phyloP scores from a whole-genome alignment of 2,329 filamentous ascomycete species.

The Fusarium fracticaudum region DNA sequence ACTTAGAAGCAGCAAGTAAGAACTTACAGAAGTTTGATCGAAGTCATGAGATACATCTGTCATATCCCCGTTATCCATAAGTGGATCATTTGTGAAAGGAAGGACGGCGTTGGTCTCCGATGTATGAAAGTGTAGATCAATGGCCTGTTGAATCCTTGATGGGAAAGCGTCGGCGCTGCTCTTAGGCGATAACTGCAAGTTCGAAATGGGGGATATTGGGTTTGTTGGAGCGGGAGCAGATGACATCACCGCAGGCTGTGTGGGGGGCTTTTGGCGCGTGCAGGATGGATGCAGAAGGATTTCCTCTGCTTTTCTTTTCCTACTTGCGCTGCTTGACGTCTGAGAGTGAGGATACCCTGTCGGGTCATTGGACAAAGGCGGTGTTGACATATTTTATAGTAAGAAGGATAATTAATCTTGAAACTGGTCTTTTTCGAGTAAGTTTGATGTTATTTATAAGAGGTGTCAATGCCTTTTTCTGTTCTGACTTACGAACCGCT shows the following conservation, averaged over 20 bases:
- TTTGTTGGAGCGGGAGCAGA: background rate
- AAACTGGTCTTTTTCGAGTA: background rate
- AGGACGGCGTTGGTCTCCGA: background rate
- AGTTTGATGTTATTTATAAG: background rate
- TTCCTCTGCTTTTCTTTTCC: background rate
- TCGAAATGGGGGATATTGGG: background rate
- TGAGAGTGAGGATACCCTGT: background rate
- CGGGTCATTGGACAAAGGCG: background rate
- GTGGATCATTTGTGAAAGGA: background rate
- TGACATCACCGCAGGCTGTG: background rate
- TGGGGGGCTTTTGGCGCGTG: background rate
- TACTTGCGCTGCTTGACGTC: background rate
- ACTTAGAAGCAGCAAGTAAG: background rate
- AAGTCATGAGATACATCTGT: background rate
- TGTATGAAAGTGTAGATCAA: background rate
- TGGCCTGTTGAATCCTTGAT: background rate
- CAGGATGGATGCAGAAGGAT: accelerated
- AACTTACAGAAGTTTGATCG: background rate
- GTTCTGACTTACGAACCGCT: background rate
- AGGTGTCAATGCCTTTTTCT: background rate
- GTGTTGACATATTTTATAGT: background rate
- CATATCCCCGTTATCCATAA: background rate
- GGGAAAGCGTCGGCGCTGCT: background rate
- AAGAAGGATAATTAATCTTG: background rate
- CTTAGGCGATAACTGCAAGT: background rate